These are phyloP conservation scores for Coelastrella sp. DNA, from an alignment of 139 green algal species.

Conservation along the genomic window DNA sequence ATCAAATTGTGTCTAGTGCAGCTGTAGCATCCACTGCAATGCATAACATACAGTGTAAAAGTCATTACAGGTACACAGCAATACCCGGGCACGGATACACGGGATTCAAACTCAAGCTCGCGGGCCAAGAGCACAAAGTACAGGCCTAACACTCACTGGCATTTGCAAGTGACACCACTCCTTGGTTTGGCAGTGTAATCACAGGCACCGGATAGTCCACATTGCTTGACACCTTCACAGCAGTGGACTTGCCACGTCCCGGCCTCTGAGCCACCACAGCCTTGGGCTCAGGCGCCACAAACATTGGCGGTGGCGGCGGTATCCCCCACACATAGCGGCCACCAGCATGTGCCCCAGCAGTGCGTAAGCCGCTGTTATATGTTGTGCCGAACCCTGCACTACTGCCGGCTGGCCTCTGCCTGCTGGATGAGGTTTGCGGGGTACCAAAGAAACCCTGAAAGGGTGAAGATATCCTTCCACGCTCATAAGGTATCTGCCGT, in stretches of 20 bases:
- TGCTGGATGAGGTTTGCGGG: background rate
- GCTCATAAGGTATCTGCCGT: background rate
- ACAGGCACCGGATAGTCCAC: constrained; percentile 35
- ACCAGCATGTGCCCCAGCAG: background rate
- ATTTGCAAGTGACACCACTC: background rate
- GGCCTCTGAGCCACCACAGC: background rate
- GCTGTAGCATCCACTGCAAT: background rate
- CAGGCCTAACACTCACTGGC: background rate
- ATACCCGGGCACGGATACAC: too few relatives aligned
- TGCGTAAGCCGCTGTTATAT: background rate
- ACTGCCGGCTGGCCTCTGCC: background rate
- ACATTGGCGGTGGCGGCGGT: background rate
- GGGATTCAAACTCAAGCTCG: too few relatives aligned
- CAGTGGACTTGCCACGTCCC: background rate
- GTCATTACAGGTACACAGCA: too few relatives aligned
- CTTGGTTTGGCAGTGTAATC: constrained; percentile 18
- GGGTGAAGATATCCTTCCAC: background rate
- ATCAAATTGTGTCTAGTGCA: background rate
- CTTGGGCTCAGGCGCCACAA: constrained; percentile 4
- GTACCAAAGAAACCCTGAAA: background rate
- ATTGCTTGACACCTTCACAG: constrained; percentile 13
- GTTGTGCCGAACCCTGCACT: too few relatives aligned
- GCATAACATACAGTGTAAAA: too few relatives aligned
- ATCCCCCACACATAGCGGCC: constrained; percentile 3
- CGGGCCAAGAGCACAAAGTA: background rate